Base-by-base conservation (phyloP, 2,329 filamentous ascomycete genomes). In the Parafenestella ontariensis region DNA sequence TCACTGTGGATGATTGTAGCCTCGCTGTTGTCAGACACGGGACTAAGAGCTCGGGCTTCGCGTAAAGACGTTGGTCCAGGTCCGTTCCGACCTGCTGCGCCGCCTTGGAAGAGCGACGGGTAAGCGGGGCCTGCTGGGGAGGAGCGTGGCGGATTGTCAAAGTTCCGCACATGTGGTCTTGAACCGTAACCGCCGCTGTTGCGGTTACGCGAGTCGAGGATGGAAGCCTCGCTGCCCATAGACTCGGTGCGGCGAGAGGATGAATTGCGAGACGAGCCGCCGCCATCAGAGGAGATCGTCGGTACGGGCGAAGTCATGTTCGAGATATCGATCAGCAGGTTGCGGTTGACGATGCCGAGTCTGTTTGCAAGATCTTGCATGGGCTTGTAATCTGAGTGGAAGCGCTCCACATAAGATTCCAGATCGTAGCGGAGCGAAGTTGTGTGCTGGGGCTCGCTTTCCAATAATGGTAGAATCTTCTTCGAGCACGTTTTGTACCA, bases 401-500 rank as follows among this genome's bases (percentile, higher is more conserved):
- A 98, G 10, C 88, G 85, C 34, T 85, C 84, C 54, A 93, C 82
- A 49, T 98, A 90, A 41, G 94, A 88, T 37, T 85, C 78, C 17
- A 92, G 74, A 46, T 91, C 88, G 13, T 88, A 86, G 7, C 87
- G 84, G 45, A 89, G 80, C 11, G 82, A 74, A 5, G 67, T 72
- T 1, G 72, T 75, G 45, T 74, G 72, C 50, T 73, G 68, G 18
- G 73, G 69, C 55, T 73, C 78, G 43, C 82, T 81, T 48, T 89
- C 86, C 5, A 97, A 82, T 2, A 95, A 85, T 8, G 85, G 83
- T 61, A 86, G 87, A 58, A 97, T 85, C 79, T 96, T 96, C 64
- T 90, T 89, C 66, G 90, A 89, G 87, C 92, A 93, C 34, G 91
- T 87, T 51, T 83, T 83, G 72, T 89, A 93, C 94, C 94, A 99